Percentiles rank a stretch among this genome's conserved stretches.
phyloP scores from a whole-genome alignment of 106 monocot species.

The Agapanthus africanus region DNA sequence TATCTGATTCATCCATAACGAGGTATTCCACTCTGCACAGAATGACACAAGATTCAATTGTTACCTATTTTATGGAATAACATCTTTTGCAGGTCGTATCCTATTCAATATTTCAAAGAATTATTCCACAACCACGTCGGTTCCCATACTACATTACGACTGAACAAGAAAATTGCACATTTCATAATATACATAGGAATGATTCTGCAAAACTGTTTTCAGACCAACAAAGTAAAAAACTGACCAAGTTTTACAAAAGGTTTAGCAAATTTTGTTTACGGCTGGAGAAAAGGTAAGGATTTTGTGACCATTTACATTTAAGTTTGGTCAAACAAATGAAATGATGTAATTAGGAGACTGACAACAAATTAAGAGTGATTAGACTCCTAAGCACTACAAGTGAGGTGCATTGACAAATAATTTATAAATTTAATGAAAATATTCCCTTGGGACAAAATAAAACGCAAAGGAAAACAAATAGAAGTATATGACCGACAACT shows the following conservation, averaged over 20 bases:
- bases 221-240: background rate
- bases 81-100: background rate
- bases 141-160: background rate
- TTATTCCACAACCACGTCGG: no score
- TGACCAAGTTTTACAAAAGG: background rate
- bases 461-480: no score
- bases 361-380: background rate
- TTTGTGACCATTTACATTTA: background rate
- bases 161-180: background rate
- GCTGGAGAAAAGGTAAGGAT: background rate
- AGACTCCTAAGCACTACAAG: no score
- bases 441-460: no score
- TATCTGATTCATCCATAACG: constrained; percentile 96
- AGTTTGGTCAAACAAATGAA: background rate
- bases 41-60: background rate
- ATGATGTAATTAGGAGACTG: background rate
- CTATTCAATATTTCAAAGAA: background rate
- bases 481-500: background rate
- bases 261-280: background rate
- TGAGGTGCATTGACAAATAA: no score
- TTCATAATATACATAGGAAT: no score
- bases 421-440: no score
- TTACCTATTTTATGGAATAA: background rate
- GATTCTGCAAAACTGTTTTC: background rate
- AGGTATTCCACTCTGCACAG: constrained; percentile 83